Evolutionary conservation across 306 rosid species (phyloP), one percentile per base, ranked within the genome.

Genomic region (Citrullus amarus): DNA sequence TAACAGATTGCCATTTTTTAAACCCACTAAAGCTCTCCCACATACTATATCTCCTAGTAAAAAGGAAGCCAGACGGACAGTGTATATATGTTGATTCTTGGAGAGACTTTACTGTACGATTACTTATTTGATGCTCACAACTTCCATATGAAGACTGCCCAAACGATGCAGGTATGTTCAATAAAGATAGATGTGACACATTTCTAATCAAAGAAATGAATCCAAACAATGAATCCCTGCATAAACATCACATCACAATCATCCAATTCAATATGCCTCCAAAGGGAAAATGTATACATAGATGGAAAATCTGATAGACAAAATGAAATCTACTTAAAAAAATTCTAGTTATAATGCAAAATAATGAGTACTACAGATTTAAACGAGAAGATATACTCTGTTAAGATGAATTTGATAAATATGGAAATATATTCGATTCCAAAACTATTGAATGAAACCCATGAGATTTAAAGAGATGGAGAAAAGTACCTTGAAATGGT

Each of bases 211-310:
- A 58, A 82, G 79, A 57, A 66, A 39, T 20, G 38, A 84, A 56
- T 83, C 81, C 43, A 55, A 65, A 80, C 73, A 83, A 78, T 69
- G 80, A 50, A 73, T 82, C 84, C 84, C 97, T 93, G 96, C 89
- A 81, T 25, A 65, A 80, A 28, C 7, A 78, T 41, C 76, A 70
- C n/a, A 80, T 65, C 60, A 73, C 61, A 66, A 66, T 11, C 38
- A 73, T 46, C 60, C 25, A 72, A 44, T 50, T 25, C 34, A 60
- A 72, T 14, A 16, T 12, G 12, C 57, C 54, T 68, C 18, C 34
- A 43, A 68, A n/a, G 54, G 48, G 28, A 66, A 39, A 66, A 66
- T 9, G 51, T 41, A 30, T 66, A 66, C 51, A 66, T 30, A 38
- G 44, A 65, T 67, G 50, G 17, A 25, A 68, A 41, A 20, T 41